Percentiles rank a stretch among this genome's conserved stretches.
Evolutionary conservation across 2,329 filamentous ascomycete species (phyloP).

Genomic region (Diaporthe batatas): DNA sequence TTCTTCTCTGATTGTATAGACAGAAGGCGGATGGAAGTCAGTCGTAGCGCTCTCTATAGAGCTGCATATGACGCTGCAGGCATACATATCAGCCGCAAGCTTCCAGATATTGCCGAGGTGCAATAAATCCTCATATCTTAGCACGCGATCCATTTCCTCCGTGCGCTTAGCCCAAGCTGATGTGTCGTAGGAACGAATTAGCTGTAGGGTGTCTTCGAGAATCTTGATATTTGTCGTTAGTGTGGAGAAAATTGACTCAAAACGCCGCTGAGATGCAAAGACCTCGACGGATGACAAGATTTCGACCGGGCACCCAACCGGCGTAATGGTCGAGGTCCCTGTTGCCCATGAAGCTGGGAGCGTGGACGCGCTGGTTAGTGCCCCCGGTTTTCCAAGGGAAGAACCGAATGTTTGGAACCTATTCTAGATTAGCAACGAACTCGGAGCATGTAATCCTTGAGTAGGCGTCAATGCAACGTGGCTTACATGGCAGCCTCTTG

Average conservation of each 20-base stretch:
- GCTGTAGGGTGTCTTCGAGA: neutral
- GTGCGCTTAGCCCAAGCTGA: neutral
- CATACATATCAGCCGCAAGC: constrained; percentile 9
- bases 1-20: neutral
- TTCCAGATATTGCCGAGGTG: constrained; percentile 10
- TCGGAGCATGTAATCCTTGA: neutral
- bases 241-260: neutral
- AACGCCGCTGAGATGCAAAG: constrained; percentile 18
- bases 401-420: constrained; percentile 11
- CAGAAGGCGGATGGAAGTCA: neutral
- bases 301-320: neutral
- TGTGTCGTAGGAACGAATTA: neutral
- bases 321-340: neutral
- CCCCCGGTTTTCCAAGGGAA: constrained; percentile 7
- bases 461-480: neutral
- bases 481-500: constrained; percentile 8
- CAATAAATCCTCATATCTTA: neutral
- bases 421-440: neutral
- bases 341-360: neutral
- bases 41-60: neutral
- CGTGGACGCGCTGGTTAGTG: constrained; percentile 1
- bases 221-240: neutral
- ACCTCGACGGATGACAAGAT: constrained; percentile 9
- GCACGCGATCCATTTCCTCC: neutral
- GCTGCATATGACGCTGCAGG: neutral